Evolutionary conservation across 768 basidiomycete species (phyloP).

Genomic region (Serendipita indica): DNA sequence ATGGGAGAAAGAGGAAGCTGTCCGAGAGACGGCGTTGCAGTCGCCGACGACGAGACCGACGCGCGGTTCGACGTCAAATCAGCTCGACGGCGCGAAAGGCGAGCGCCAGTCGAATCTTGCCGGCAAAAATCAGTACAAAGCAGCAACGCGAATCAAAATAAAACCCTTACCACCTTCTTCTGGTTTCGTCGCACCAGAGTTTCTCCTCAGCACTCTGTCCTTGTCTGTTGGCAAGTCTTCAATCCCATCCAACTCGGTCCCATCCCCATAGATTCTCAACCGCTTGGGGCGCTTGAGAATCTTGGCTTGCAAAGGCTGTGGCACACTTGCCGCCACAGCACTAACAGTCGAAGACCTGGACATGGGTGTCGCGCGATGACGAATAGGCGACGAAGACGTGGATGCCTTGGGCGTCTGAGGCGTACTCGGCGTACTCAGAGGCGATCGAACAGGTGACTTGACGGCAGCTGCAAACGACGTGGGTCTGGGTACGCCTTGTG

Average conservation of each 20-base stretch:
- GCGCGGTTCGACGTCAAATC: constrained; percentile 34
- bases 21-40: constrained; percentile 23
- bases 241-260: constrained; percentile 76
- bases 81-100: constrained; percentile 42
- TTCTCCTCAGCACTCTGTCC: neutral
- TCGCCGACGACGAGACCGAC: constrained; percentile 25
- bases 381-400: constrained; percentile 35
- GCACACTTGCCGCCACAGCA: constrained; percentile 8
- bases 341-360: constrained; percentile 28
- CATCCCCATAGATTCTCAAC: constrained; percentile 62
- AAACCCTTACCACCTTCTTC: constrained; percentile 4
- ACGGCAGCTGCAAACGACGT: neutral
- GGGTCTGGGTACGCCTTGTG: constrained; percentile 10
- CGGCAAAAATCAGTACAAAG: neutral
- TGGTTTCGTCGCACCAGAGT: neutral
- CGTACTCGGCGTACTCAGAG: constrained; percentile 19
- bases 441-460: constrained; percentile 16
- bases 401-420: neutral
- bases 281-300: constrained; percentile 66
- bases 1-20: constrained; percentile 23
- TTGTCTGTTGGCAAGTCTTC: constrained; percentile 51
- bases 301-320: constrained; percentile 36
- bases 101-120: constrained; percentile 23
- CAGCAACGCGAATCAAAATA: neutral
- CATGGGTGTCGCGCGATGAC: constrained; percentile 45